A percentile compares a stretch with the other conserved stretches of the same genome.
phyloP scores from a whole-genome alignment of 2,329 filamentous ascomycete species.

The Leptographium radiaticola region DNA sequence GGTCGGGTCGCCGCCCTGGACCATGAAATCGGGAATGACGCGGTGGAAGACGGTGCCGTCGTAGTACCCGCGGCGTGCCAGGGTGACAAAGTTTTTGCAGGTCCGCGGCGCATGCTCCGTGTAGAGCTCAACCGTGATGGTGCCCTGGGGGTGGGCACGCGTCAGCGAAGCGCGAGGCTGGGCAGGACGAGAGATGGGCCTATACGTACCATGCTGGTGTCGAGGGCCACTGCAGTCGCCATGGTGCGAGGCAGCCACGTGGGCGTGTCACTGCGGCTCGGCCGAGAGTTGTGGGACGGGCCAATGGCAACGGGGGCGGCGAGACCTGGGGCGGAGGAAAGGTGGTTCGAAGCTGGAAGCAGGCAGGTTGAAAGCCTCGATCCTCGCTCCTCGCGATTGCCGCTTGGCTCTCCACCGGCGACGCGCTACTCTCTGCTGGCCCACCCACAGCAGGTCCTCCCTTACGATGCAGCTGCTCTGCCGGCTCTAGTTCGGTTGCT shows the following conservation, averaged over 20 bases:
- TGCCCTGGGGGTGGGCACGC: conserved; percentile 43
- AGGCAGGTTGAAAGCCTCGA: too few species aligned
- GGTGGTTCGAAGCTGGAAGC: too few species aligned
- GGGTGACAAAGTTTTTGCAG: conserved; percentile 75
- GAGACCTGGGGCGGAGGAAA: too few species aligned
- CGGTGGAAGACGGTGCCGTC: conserved; percentile 78
- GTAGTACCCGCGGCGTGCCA: conserved; percentile 78
- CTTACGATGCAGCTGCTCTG: too few species aligned
- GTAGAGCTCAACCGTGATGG: conserved; percentile 82
- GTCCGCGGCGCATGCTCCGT: conserved; percentile 76
- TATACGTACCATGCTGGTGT: conserved; percentile 65
- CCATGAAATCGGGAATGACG: conserved; percentile 92
- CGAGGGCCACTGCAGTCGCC: conserved; percentile 66
- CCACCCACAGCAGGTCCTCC: too few species aligned
- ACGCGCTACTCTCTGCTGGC: too few species aligned
- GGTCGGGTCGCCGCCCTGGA: conserved; percentile 88
- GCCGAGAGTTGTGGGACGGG: too few species aligned
- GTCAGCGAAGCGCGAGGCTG: neutral
- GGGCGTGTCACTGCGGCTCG: too few species aligned
- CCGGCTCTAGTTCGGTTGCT: too few species aligned
- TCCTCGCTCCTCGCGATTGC: too few species aligned
- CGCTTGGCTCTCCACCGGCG: too few species aligned
- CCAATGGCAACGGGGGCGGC: too few species aligned
- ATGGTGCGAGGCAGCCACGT: conserved; percentile 28
- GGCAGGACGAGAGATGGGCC: neutral